phyloP scores from a whole-genome alignment of 495 filamentous ascomycete genomes.

The Chaetomium cochliodes region DNA sequence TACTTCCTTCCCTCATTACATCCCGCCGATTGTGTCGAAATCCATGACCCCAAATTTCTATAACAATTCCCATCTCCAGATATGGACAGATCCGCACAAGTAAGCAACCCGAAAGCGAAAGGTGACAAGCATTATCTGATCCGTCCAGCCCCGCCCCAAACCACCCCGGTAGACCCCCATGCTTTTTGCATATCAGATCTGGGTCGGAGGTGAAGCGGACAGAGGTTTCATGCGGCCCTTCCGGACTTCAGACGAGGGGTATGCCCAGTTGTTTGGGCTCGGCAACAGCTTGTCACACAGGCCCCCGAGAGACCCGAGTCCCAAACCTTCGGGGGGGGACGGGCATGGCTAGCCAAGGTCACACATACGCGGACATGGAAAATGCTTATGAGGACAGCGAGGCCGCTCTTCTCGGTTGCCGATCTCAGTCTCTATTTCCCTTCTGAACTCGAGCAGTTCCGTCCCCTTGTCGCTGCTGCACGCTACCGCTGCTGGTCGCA shows the following conservation, averaged over 20 bases:
- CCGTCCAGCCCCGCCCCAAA: background rate
- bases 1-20: background rate
- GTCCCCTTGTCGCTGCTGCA: background rate
- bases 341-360: background rate
- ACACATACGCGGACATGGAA: background rate
- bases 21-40: too few species aligned
- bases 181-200: constrained; percentile 1
- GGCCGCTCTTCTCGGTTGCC: background rate
- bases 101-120: background rate
- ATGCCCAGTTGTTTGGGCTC: background rate
- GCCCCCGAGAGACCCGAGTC: constrained; percentile 3
- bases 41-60: background rate
- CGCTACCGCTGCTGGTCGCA: background rate
- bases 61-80: too few species aligned
- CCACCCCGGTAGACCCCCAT: background rate
- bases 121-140: background rate
- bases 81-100: background rate
- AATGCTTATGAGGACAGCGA: constrained; percentile 2
- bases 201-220: background rate
- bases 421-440: background rate
- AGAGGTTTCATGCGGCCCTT: constrained; percentile 8
- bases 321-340: background rate
- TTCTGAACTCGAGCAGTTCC: background rate
- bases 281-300: constrained; percentile 6
- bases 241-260: constrained; percentile 3